Evolutionary conservation across 148 eudicot genomes (phyloP).

Genomic region (Spergularia bocconei): DNA sequence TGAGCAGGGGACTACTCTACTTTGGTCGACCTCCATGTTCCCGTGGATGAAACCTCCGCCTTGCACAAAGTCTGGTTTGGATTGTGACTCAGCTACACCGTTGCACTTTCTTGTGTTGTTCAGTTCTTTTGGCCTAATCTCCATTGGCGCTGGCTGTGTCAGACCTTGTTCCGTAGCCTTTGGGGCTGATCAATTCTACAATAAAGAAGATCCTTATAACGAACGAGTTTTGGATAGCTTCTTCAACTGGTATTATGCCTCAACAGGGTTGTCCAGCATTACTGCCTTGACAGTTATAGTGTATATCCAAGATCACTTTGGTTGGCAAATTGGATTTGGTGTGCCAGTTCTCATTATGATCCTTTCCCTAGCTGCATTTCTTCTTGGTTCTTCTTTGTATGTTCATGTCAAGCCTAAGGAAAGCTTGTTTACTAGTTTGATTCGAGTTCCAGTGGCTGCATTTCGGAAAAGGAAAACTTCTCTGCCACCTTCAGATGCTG

Average conservation of each 20-base stretch:
- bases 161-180: constrained; percentile 48
- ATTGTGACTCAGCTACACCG: constrained; percentile 29
- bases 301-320: constrained; percentile 71
- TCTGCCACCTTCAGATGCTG: constrained; percentile 12
- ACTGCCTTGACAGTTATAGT: constrained; percentile 60
- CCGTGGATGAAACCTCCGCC: constrained; percentile 37
- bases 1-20: constrained; percentile 34
- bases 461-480: constrained; percentile 33
- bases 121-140: constrained; percentile 35
- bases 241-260: constrained; percentile 31
- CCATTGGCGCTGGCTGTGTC: constrained; percentile 46
- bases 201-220: constrained; percentile 29
- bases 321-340: constrained; percentile 76
- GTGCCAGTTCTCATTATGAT: constrained; percentile 62
- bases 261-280: constrained; percentile 28
- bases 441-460: constrained; percentile 56
- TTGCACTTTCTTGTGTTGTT: constrained; percentile 30
- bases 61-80: constrained; percentile 20
- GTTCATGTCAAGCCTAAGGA: constrained; percentile 43
- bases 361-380: constrained; percentile 41
- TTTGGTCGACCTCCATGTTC: constrained; percentile 37
- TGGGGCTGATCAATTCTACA: constrained; percentile 41
- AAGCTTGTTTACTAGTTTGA: constrained; percentile 54
- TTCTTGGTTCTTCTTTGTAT: constrained; percentile 55
- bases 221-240: constrained; percentile 31